Base-by-base conservation (phyloP, 2,329 filamentous ascomycete species). In the Neopestalotiopsis clavispora region DNA sequence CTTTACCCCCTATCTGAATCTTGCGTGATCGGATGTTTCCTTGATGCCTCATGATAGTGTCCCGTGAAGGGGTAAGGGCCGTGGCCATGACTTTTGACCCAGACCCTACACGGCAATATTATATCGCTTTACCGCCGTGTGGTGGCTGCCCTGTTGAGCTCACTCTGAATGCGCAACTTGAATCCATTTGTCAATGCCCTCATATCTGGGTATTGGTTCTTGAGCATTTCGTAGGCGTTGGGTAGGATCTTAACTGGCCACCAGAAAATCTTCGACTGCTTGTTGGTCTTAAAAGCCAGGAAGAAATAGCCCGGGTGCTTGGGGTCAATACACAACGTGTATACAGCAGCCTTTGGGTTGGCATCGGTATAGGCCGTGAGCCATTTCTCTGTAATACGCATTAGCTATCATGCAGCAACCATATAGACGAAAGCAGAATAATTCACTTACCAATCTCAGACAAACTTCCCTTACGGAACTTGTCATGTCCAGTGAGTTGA, bases 101-200 rank as follows among this genome's bases (percentile, higher is more conserved):
- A 59, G 23, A 17, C 20, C 52, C 42, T 13, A 17, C n/a, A 17
- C 34, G 34, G 34, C 34, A 38, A 38, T 32, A 45, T 40, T 20
- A 20, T 57, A 17, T 13, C 42, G 57, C 17, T 52, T 34, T 66
- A 52, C 34, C 64, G 28, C 20, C 20, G 49, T 12, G 62, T 12
- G 73, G 72, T 66, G 68, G 20, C 28, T 30, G 65, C 86, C 80
- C 91, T 92, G 70, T 86, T 85, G 78, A 94, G 84, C 78, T 90
- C 87, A 72, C 84, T 88, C 75, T 88, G 86, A 77, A 88, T 94
- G 67, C 95, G 86, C 77, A 95, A 81, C 86, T 98, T 98, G 86
- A 98, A 98, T 5, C 95, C 96, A 82, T 99, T 99, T 85, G 95
- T 97, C 71, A 99, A 84, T 63, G 94, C 94, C 74, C 92, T 89